Base-by-base conservation (phyloP, 192 early-diverging fungal species). In the Podila clonocystis region DNA sequence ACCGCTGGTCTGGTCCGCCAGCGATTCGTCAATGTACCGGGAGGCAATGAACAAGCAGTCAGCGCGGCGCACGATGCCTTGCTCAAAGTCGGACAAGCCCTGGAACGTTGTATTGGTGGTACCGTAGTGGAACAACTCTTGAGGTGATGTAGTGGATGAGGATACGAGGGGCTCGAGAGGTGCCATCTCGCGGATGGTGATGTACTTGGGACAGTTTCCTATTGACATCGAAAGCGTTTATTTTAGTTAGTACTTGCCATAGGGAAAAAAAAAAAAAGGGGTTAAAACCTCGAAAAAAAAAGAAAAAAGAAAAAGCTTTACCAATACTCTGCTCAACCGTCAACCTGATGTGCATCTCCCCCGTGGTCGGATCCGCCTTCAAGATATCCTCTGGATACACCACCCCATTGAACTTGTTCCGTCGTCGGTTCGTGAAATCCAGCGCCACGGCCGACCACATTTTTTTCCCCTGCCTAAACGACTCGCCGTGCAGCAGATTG, bases 171-270 rank as follows among this genome's bases (percentile, higher is more conserved):
- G 41, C 24, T 55, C n/a, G 24, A 55, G 15, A 4, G 52, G 52
- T 9, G 8, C 55, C 60, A 79, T 28, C 24, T 79, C 70, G 5
- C 75, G 68, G 61, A 72, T 72, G 4, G 75, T 72, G 11, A 79
- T 68, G 61, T 79, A 79, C 61, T 79, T 79, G 50, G 75, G 75
- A 19, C 75, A 79, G 24, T 79, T 79, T 0, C 75, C 75, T 71
- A 68, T 28, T 60, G 0, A 13, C 41, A 15, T 52, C 24, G 38
- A 19, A 36, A 36, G 34, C 7, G 7, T 8, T 36, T 36, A 8
- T 36, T 36, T 36, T 36, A 6, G 2, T 31, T 31, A 31, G 31
- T 31, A 31, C 31, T 31, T 31, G 31, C 5, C 5, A 8, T 13
- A 63, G 31, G 13, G 20, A 20, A 20, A 61, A 17, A 63, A 13